Base-by-base conservation (phyloP, 2,329 filamentous ascomycete species). In the Diplodia sapinea region DNA sequence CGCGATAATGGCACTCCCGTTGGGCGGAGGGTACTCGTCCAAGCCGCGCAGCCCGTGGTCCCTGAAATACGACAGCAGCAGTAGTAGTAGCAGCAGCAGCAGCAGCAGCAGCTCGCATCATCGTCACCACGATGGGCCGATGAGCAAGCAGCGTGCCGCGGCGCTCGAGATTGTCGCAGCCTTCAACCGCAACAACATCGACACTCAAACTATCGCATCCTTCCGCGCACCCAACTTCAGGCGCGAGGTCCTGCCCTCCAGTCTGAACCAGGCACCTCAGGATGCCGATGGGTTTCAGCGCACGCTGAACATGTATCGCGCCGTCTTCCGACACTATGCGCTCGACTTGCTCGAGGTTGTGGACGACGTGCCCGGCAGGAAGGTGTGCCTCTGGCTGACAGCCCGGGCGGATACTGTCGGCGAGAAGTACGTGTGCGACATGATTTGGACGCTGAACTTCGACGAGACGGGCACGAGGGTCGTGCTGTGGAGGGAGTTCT, bases 141-240 rank as follows among this genome's bases (percentile, higher is more conserved):
- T 47, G 43, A 63, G 47, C 62, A 26, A 43, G 33, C 62, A 55
- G 50, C 50, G 62, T 33, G 36, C 43, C 26, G 11, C 64, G n/a
- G 59, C 59, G 38, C 36, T 66, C 17, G 52, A 52, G 31, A 56
- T 66, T 40, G 43, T 66, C 52, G 64, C 50, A 6, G 64, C 51
- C 52, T 66, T 66, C 64, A 66, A 66, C 38, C 63, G 62, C 63
- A 62, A 63, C 59, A 63, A 63, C 59, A 57, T 66, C 23, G 64
- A 66, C 17, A n/a, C 64, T 5, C 64, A 56, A 31, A 56, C 64
- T 1, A 50, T 66, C 52, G 40, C 38, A 7, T 49, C 50, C 12
- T 43, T 57, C 52, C 52, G 50, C 38, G 38, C 26, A 8, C 23
- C 38, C 9, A 20, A 43, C 38, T 66, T 56, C 40, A 9, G 20